A percentile compares a stretch with the other conserved stretches of the same genome.
These are phyloP conservation scores for Fraxinus cuspidata DNA, from an alignment of 257 asterid species.

Conservation along the genomic window DNA sequence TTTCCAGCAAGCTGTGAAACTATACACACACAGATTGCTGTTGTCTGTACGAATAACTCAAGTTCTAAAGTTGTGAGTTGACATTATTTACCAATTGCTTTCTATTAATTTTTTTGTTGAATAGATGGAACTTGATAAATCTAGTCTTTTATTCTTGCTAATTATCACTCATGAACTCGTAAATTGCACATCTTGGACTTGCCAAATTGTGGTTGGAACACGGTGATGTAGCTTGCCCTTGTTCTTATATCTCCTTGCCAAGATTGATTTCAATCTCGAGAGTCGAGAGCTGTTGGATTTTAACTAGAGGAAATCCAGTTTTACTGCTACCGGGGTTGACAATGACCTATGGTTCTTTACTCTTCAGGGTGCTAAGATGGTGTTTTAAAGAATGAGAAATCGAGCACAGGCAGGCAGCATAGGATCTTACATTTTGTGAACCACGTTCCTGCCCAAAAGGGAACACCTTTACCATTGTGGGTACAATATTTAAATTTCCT, in stretches of 20 bases:
- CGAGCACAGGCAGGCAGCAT: constrained; percentile 6
- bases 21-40: neutral
- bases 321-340: neutral
- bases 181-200: neutral
- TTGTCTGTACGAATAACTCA: neutral
- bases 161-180: neutral
- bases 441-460: neutral
- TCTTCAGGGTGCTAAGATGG: too few species aligned
- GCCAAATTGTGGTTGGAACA: neutral
- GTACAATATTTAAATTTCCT: neutral
- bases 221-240: neutral
- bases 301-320: constrained; percentile 11
- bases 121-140: neutral
- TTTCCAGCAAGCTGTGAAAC: neutral
- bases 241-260: neutral
- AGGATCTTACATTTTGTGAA: constrained; percentile 14
- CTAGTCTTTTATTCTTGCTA: neutral
- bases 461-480: neutral
- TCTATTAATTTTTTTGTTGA: neutral
- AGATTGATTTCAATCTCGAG: neutral
- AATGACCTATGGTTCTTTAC: too few species aligned
- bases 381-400: too few species aligned
- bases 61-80: neutral
- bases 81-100: neutral
- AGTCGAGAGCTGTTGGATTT: constrained; percentile 10